Conservation (phyloP, 805 yeast species). For the Ogataea methanolica region DNA sequence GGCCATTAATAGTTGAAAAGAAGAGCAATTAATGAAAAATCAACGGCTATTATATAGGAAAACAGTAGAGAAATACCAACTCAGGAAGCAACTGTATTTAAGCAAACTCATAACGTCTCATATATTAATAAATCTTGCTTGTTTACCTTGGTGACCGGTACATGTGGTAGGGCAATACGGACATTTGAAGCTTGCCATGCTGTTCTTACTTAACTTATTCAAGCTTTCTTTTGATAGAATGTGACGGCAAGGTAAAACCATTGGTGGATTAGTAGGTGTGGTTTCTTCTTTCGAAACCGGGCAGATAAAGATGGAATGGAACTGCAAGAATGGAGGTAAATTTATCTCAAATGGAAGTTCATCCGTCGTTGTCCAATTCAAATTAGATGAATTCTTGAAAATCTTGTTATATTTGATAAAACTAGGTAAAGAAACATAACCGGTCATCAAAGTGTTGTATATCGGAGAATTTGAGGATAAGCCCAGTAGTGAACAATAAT, state of each 20-base stretch:
- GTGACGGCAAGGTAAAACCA: conserved; percentile 36
- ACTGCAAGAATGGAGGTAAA: conserved; percentile 48
- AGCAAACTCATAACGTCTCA: conserved; percentile 3
- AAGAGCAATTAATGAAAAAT: too few relatives aligned
- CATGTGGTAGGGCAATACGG: conserved; percentile 65
- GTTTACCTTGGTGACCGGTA: conserved; percentile 35
- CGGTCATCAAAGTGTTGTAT: conserved; percentile 44
- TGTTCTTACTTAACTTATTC: conserved; percentile 37
- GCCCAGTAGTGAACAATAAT: conserved; percentile 45
- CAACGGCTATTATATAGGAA: too few relatives aligned
- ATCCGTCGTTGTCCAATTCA: conserved; percentile 52
- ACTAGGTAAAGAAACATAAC: conserved; percentile 49
- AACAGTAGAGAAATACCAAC: background rate
- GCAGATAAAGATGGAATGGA: conserved; percentile 66
- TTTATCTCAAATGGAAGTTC: conserved; percentile 62
- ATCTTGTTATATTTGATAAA: conserved; percentile 45
- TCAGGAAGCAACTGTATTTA: background rate
- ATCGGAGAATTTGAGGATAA: conserved; percentile 51
- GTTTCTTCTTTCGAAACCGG: conserved; percentile 68
- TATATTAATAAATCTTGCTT: conserved; percentile 39
- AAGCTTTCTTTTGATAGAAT: conserved; percentile 53
- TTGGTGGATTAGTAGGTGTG: conserved; percentile 56
- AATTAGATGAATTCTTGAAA: conserved; percentile 29
- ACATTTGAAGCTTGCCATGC: conserved; percentile 51
- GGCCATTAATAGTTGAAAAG: background rate